Percentiles rank a stretch among this genome's conserved stretches.
Conservation (phyloP, 768 basidiomycete genomes). For the Termitomyces bulborhizus region DNA sequence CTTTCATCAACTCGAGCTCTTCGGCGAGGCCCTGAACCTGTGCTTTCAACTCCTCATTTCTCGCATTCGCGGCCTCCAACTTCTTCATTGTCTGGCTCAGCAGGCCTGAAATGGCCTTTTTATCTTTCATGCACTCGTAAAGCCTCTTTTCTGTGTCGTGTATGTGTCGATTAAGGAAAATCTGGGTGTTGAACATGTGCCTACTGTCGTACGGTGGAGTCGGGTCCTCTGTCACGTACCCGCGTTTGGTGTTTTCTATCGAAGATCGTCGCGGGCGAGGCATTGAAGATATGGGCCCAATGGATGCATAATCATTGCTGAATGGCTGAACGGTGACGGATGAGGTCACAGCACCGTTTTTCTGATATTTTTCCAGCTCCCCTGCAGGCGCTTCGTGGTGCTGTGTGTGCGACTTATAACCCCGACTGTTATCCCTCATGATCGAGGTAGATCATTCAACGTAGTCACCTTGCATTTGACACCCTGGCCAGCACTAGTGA, state of each 20-base stretch:
- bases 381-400: neutral
- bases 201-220: slow-evolving; percentile 1
- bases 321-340: neutral
- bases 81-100: slow-evolving; percentile 1
- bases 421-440: neutral
- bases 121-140: slow-evolving; percentile 7
- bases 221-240: neutral
- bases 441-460: neutral
- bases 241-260: neutral
- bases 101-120: neutral
- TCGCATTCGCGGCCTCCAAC: neutral
- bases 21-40: neutral
- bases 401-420: neutral
- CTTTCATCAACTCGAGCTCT: neutral
- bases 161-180: neutral
- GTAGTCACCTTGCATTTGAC: neutral
- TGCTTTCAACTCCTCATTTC: slow-evolving; percentile 3
- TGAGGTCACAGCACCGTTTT: neutral
- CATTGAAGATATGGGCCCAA: neutral
- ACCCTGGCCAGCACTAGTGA: neutral
- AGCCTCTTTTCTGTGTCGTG: slow-evolving; percentile 2
- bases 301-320: neutral
- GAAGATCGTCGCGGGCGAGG: neutral
- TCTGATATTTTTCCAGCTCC: neutral
- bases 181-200: neutral